phyloP scores from a whole-genome alignment of 768 basidiomycete genomes.

The Leucosporidium yakuticum region DNA sequence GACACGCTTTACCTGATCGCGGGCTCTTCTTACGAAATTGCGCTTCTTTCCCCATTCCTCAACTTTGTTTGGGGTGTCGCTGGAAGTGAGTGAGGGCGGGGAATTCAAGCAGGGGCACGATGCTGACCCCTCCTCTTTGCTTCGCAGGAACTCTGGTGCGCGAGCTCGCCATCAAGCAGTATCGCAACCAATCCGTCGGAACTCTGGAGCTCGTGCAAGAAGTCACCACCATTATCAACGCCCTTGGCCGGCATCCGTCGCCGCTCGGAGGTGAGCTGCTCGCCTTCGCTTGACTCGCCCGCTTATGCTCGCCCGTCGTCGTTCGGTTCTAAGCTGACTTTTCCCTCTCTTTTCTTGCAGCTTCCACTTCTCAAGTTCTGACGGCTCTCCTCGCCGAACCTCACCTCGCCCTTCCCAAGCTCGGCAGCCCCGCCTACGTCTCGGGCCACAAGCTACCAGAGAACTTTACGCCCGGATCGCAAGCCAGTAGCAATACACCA shows the following conservation, averaged over 20 bases:
- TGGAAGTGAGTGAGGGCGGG: constrained; percentile 9
- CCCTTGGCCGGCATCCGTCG: constrained; percentile 18
- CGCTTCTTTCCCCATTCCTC: constrained; percentile 25
- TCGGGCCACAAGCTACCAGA: no score
- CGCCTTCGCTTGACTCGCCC: no score
- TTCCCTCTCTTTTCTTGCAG: no score
- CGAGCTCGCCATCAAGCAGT: constrained; percentile 27
- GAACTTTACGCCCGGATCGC: no score
- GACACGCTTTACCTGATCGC: constrained; percentile 19
- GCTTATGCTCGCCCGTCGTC: no score
- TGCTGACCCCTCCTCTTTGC: background rate
- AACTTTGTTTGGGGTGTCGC: constrained; percentile 29
- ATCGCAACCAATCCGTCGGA: background rate
- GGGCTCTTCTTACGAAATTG: constrained; percentile 24
- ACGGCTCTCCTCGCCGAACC: no score
- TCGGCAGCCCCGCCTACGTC: no score
- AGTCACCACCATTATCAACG: constrained; percentile 18
- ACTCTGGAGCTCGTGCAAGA: constrained; percentile 5
- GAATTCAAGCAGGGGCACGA: background rate
- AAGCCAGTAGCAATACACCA: no score
- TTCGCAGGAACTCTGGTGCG: constrained; percentile 31
- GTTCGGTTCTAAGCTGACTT: no score
- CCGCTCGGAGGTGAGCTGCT: constrained; percentile 19
- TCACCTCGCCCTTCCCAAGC: no score
- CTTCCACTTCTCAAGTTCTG: no score